Evolutionary conservation across 2,329 filamentous ascomycete species (phyloP), one percentile per base, ranked within the genome.

Genomic region (Epichloe festucae): DNA sequence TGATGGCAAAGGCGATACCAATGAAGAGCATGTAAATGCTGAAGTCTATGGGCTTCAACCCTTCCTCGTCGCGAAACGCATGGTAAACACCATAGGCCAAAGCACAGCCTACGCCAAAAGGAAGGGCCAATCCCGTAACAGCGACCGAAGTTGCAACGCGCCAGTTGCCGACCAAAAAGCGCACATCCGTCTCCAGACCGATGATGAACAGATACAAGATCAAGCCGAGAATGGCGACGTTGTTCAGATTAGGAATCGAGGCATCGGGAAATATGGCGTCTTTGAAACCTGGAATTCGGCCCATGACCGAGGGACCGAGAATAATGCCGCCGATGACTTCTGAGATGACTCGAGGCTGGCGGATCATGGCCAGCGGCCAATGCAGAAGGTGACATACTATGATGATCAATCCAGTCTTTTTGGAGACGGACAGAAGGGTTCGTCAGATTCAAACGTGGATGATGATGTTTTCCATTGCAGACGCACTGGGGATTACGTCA

Each of bases 1-100:
- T 96, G 59, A 97, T 97, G 31, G 89, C 87, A 67, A 96, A 84
- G 0, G 91, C 91, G 50, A 95, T 90, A 66, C 90, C 91, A 57
- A 96, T 87, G 64, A 97, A 97, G 31, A 78, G 68, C 55, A 73
- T 73, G 46, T 89, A 80, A 11, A 75, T 70, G 47, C 73, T 73
- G 54, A 80, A 80, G 19, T 65, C 61, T 53, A 78, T 73, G 38
- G 67, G 62, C 15, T 67, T 57, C 21, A 69, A 60, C 41, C 66
- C 65, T 3, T 61, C 56, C 36, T 76, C 72, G 11, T 62, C 39
- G 21, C 73, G 72, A 60, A 94, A 95, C 52, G 89, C 67, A 53
- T 89, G 69, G 61, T 89, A 94, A 12, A 95, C 67, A 1, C 89
- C 89, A 66, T 82, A 89, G 2, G 89, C 85, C 54, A 95, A 84